Base-by-base conservation (phyloP, 1,284 basidiomycete genomes). In the Pyrrhoderma noxium region DNA sequence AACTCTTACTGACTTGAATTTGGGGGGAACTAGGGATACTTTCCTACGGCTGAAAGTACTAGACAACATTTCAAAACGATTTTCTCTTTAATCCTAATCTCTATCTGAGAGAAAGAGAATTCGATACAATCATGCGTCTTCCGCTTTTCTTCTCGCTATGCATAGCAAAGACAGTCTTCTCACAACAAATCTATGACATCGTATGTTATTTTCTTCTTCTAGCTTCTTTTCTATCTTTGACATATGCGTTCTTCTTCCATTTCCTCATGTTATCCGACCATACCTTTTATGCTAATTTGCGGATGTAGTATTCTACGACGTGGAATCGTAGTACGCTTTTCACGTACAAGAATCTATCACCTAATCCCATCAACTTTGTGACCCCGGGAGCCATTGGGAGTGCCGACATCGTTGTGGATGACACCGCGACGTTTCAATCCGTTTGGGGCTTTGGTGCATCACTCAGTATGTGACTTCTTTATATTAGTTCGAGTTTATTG, bases 221-320 rank as follows among this genome's bases (percentile, higher is more conserved):
- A n/a, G n/a, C n/a, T n/a, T n/a, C n/a, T n/a, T 38, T 47, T 47
- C 47, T 21, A 34, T 22, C 23, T n/a, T 18, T 40, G n/a, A 40
- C n/a, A 7, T 9, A 37, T 37, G 16, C 35, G 35, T 37, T 37
- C 16, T 37, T 16, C 16, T 22, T 8, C 5, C 38, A 14, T 40
- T 22, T 18, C 25, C 16, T 35, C 8, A n/a, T 18, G 8, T n/a
- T 21, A 2, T 42, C 27, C 39, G 38, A 47, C 38, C 31, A 35
- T 47, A 11, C 18, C 27, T 25, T 14, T 42, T 47, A 34, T n/a
- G 18, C 44, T 60, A 3, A 48, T 58, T 8, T 45, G 57, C 27
- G 5, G 27, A 5, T 31, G 49, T 57, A 82, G 79, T 81, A 75
- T 74, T 75, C 80, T 67, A 81, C 79, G 22, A 82, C 76, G 8